These are phyloP conservation scores for Glutinoglossum americanum DNA, from an alignment of 495 filamentous ascomycete species.

Conservation along the genomic window DNA sequence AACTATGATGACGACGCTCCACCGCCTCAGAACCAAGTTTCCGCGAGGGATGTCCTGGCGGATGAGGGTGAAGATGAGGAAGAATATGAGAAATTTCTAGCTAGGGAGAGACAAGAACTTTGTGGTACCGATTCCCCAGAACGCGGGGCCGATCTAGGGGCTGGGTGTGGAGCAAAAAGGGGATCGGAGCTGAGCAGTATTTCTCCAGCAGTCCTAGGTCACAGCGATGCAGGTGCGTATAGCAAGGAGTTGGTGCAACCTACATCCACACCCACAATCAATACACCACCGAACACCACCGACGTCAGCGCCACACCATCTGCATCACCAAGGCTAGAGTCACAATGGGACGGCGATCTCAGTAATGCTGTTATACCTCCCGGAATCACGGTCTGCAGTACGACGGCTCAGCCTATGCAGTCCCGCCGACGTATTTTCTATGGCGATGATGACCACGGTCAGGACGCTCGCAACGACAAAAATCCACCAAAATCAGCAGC, in stretches of 20 bases:
- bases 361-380: neutral
- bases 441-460: neutral
- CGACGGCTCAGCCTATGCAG: neutral
- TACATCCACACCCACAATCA: neutral
- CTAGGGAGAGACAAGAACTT: neutral
- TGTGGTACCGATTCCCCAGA: neutral
- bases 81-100: conserved; percentile 4
- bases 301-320: neutral
- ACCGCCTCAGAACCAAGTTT: neutral
- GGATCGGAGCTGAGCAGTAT: neutral
- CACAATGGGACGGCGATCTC: conserved; percentile 1
- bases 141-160: neutral
- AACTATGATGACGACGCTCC: neutral
- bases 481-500: neutral
- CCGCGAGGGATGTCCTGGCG: neutral
- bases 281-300: neutral
- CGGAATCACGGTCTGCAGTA: neutral
- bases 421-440: neutral
- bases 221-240: neutral
- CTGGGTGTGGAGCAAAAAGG: neutral
- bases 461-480: neutral
- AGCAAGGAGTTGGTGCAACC: neutral
- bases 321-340: neutral
- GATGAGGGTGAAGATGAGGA: conserved; percentile 4
- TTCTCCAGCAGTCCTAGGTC: neutral